Evolutionary conservation across 805 yeast genomes (phyloP).

Genomic region (Spathaspora passalidarum): DNA sequence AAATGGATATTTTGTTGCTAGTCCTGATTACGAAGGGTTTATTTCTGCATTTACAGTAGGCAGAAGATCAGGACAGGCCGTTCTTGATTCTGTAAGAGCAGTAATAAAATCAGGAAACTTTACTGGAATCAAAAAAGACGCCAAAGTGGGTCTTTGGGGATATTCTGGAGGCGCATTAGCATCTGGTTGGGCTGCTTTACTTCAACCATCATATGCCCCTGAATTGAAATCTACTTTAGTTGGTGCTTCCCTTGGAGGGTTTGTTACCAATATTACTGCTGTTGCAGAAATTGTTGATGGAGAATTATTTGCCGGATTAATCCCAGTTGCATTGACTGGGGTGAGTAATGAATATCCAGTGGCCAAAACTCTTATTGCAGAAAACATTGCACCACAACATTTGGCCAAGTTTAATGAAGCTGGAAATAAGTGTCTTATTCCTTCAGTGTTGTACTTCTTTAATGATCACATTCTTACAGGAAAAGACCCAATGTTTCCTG

Average conservation of each 20-base stretch:
- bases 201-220: conserved; percentile 36
- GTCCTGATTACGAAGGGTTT: conserved; percentile 36
- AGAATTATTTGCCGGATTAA: conserved; percentile 26
- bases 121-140: conserved; percentile 19
- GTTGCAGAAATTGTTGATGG: conserved; percentile 24
- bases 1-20: conserved; percentile 31
- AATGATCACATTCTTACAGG: conserved; percentile 13
- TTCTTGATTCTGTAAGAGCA: conserved; percentile 30
- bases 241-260: conserved; percentile 39
- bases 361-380: conserved; percentile 1
- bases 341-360: conserved; percentile 29
- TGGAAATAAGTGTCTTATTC: conserved; percentile 3
- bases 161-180: conserved; percentile 40
- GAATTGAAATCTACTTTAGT: conserved; percentile 20
- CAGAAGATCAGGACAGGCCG: conserved; percentile 26
- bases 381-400: not conserved
- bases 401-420: conserved; percentile 1
- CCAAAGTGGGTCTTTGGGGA: conserved; percentile 30
- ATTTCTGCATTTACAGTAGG: conserved; percentile 31
- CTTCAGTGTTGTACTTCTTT: conserved; percentile 7
- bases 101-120: conserved; percentile 14
- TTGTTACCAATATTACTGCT: conserved; percentile 32
- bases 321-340: conserved; percentile 29
- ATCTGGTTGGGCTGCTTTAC: conserved; percentile 34
- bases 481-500: conserved; percentile 7